A percentile compares a stretch with the other conserved stretches of the same genome.
These are phyloP conservation scores for Pichiaceae sp. DNA, from an alignment of 1,139 yeast species.

Conservation along the genomic window DNA sequence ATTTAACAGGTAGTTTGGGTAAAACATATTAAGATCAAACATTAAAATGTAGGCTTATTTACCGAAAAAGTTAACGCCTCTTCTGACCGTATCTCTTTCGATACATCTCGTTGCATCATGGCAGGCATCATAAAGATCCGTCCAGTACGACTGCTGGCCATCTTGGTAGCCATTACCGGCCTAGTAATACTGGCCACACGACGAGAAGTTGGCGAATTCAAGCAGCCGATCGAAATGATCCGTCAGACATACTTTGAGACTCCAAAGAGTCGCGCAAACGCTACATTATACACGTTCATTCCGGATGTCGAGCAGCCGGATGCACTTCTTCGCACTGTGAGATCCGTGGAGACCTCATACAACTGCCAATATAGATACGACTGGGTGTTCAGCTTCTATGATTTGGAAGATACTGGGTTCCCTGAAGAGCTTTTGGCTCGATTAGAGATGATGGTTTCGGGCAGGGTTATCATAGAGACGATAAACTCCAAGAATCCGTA, in stretches of 20 bases:
- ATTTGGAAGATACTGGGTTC: slow-evolving; percentile 33
- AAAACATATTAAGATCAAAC: neutral
- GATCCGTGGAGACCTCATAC: slow-evolving; percentile 63
- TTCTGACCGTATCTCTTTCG: neutral
- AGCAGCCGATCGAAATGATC: neutral
- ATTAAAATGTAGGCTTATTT: neutral
- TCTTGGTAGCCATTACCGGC: neutral
- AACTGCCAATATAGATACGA: slow-evolving; percentile 56
- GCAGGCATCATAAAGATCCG: neutral
- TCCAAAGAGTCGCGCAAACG: slow-evolving; percentile 4
- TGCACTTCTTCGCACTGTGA: slow-evolving; percentile 45
- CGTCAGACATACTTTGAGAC: slow-evolving; percentile 1
- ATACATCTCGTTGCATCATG: neutral
- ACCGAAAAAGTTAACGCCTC: neutral
- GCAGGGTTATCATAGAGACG: slow-evolving; percentile 34
- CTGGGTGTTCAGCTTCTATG: slow-evolving; percentile 57
- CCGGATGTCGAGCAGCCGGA: slow-evolving; percentile 8
- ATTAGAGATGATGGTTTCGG: slow-evolving; percentile 29
- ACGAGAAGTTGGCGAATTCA: slow-evolving; percentile 1
- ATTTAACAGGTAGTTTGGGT: neutral
- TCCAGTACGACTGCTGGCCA: neutral
- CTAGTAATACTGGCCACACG: neutral
- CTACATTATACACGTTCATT: slow-evolving; percentile 16
- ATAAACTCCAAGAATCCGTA: slow-evolving; percentile 34
- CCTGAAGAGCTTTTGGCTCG: slow-evolving; percentile 29